phyloP scores from a whole-genome alignment of 306 rosid species.

The Casuarina glauca region DNA sequence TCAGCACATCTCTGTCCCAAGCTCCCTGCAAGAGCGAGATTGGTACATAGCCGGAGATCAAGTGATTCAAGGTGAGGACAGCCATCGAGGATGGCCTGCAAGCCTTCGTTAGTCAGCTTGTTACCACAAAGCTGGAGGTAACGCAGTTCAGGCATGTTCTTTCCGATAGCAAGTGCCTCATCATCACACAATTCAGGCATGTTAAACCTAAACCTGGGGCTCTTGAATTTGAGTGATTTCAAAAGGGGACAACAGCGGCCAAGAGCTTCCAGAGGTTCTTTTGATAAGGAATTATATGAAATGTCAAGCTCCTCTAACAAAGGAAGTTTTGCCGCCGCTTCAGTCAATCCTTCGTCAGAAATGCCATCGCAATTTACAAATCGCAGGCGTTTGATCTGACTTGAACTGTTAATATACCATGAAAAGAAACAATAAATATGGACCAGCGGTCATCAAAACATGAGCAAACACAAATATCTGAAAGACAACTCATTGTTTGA shows the following conservation, averaged over 20 bases:
- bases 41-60: constrained; percentile 58
- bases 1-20: constrained; percentile 45
- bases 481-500: neutral
- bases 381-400: constrained; percentile 40
- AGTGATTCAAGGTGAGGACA: constrained; percentile 72
- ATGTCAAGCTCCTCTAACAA: constrained; percentile 65
- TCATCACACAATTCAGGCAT: constrained; percentile 5
- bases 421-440: neutral
- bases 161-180: constrained; percentile 53
- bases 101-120: constrained; percentile 52
- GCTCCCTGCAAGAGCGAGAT: constrained; percentile 37
- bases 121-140: constrained; percentile 65
- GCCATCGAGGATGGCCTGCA: constrained; percentile 56
- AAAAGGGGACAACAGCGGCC: constrained; percentile 56
- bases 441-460: neutral
- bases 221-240: constrained; percentile 39
- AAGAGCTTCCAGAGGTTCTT: constrained; percentile 37
- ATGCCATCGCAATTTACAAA: constrained; percentile 41
- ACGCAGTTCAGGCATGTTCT: constrained; percentile 43
- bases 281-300: constrained; percentile 31
- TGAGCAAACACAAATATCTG: neutral
- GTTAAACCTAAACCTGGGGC: neutral
- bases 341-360: constrained; percentile 49
- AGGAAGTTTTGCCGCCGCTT: constrained; percentile 44
- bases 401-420: constrained; percentile 37